Base-by-base conservation (phyloP, 163 green algal species). In the Chlorella variabilis region DNA sequence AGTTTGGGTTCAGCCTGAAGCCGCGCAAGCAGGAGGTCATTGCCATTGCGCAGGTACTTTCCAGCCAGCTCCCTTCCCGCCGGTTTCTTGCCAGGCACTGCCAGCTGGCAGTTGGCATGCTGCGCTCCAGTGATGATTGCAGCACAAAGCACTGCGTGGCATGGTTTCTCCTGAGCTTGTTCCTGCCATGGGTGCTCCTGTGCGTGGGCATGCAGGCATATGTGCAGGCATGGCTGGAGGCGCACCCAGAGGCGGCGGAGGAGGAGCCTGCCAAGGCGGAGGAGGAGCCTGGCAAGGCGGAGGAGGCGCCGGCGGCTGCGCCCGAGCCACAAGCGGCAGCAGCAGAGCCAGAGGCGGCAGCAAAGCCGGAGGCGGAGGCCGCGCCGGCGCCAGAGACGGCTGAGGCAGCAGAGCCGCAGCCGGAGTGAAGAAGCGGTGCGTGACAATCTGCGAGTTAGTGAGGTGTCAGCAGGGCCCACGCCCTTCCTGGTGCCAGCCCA, bases 1-100 rank as follows among this genome's bases (percentile, higher is more conserved):
- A 83, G 77, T 80, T 84, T 33, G 75, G 75, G 8, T 87, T 84
- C 66, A 45, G 33, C 54, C 33, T 87, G 27, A 79, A 76, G 76
- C 17, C 76, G 8, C 78, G 82, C 38, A 87, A 77, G 67, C 34
- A 49, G 4, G 82, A 87, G 58, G 58, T 87, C 11, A 71, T 77
- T 23, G 54, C 39, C 2, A 29, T 81, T 0, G 66, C 66, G 23
- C 59, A 69, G 49, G 71, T 78, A 51, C 20, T 63, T n/a, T 29
- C 15, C 38, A 59, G 39, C 66, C 63, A 3, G 4, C 34, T 34
- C n/a, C n/a, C n/a, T n/a, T n/a, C n/a, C n/a, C n/a, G n/a, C n/a
- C n/a, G n/a, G n/a, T n/a, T n/a, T n/a, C n/a, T n/a, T n/a, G n/a
- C n/a, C n/a, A n/a, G n/a, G n/a, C n/a, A n/a, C n/a, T n/a, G n/a